Percentiles rank a stretch among this genome's conserved stretches.
Evolutionary conservation across 225 moss, liverwort and hornwort genomes (phyloP).

Genomic region (Sphagnum tenellum): DNA sequence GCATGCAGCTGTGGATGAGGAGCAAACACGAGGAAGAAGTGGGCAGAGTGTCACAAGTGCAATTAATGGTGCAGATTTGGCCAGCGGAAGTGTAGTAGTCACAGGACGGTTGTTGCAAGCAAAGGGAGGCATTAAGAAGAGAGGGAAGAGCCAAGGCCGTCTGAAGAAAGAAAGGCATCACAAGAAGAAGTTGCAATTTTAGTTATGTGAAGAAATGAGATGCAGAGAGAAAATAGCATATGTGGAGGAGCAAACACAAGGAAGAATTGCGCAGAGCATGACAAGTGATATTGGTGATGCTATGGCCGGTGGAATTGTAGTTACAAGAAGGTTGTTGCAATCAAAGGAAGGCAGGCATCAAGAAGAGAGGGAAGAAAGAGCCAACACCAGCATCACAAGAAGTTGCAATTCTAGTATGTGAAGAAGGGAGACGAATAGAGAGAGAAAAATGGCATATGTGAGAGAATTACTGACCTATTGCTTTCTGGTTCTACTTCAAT

Average conservation of each 20-base stretch:
- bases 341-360: constrained; percentile 47
- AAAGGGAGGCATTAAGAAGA: constrained; percentile 58
- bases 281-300: constrained; percentile 22
- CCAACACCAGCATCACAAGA: constrained; percentile 52
- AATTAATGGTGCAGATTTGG: constrained; percentile 23
- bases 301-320: constrained; percentile 18
- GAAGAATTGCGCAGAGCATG: constrained; percentile 26
- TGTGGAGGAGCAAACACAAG: constrained; percentile 23
- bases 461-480: constrained; percentile 9
- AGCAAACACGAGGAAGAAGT: constrained; percentile 27
- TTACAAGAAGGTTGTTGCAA: constrained; percentile 32
- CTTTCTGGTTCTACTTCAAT: no score
- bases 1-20: constrained; percentile 31
- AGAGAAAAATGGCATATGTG: no score
- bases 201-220: neutral
- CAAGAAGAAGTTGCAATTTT: constrained; percentile 49
- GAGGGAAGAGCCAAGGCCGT: constrained; percentile 72
- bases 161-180: constrained; percentile 54
- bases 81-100: constrained; percentile 16
- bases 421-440: no score
- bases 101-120: constrained; percentile 38
- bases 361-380: constrained; percentile 72
- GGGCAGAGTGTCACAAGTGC: constrained; percentile 19
- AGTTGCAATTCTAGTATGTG: constrained; percentile 27
- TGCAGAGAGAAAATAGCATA: no score